These are phyloP conservation scores for Plasmodium fragile DNA, from an alignment of 169 alveolate species.

Conservation along the genomic window DNA sequence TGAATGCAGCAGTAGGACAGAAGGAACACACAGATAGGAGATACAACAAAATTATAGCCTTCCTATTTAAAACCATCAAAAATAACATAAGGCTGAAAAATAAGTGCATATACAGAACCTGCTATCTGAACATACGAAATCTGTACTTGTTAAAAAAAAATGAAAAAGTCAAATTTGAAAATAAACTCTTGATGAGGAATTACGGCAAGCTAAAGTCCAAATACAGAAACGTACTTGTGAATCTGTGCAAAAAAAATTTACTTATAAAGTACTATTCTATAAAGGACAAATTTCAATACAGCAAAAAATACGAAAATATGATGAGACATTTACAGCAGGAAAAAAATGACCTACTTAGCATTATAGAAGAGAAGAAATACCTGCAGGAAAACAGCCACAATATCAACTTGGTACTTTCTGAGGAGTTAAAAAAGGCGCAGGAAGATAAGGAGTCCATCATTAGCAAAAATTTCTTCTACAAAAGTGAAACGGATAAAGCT, in stretches of 20 bases:
- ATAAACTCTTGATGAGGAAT: constrained; percentile 32
- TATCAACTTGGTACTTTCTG: constrained; percentile 39
- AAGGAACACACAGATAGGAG: neutral
- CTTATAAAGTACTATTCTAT: constrained; percentile 40
- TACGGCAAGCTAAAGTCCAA: constrained; percentile 10
- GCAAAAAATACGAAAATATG: constrained; percentile 63
- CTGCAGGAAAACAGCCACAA: constrained; percentile 44
- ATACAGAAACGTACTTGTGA: constrained; percentile 52
- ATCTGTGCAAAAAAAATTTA: constrained; percentile 33
- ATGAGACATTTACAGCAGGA: constrained; percentile 64
- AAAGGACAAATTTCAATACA: constrained; percentile 34
- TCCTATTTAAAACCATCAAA: constrained; percentile 39
- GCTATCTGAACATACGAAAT: constrained; percentile 54
- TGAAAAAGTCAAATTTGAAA: constrained; percentile 57
- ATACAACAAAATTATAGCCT: constrained; percentile 31
- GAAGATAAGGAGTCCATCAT: constrained; percentile 36
- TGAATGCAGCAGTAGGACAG: neutral
- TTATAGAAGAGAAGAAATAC: constrained; percentile 50
- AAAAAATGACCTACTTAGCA: constrained; percentile 33
- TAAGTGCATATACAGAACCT: constrained; percentile 21
- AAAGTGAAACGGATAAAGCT: constrained; percentile 19
- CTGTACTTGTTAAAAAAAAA: constrained; percentile 44
- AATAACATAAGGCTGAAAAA: constrained; percentile 42
- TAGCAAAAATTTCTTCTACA: constrained; percentile 3
- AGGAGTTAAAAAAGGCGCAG: constrained; percentile 30